Conservation (phyloP, 2,329 filamentous ascomycete species). For the Bipolaris victoriae region DNA sequence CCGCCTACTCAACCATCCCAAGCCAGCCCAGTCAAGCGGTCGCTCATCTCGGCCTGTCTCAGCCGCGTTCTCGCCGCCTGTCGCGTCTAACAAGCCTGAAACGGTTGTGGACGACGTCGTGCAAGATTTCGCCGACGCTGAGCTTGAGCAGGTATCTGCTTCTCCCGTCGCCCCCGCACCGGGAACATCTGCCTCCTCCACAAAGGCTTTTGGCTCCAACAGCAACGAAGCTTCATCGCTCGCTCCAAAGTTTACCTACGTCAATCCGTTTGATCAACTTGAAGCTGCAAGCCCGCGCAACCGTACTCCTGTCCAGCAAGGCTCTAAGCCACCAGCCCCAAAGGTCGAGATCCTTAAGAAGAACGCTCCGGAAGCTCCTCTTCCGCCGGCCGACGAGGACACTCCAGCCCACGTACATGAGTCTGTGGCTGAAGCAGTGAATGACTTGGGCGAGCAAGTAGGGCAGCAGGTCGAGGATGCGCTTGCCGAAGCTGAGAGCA, state of each 20-base stretch:
- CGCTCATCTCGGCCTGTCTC: slow-evolving; percentile 35
- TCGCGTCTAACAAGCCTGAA: slow-evolving; percentile 47
- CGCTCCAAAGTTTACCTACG: slow-evolving; percentile 67
- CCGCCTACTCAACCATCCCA: slow-evolving; percentile 81
- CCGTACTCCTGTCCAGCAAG: slow-evolving; percentile 40
- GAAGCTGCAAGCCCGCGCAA: slow-evolving; percentile 70
- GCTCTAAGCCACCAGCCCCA: slow-evolving; percentile 28
- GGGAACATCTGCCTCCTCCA: slow-evolving; percentile 36
- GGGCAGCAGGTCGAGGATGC: slow-evolving; percentile 70
- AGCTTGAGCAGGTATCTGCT: slow-evolving; percentile 48
- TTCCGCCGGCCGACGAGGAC: slow-evolving; percentile 27
- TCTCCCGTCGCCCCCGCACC: slow-evolving; percentile 34
- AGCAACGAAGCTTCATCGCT: slow-evolving; percentile 43
- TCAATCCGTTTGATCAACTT: slow-evolving; percentile 74
- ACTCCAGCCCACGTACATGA: slow-evolving; percentile 53
- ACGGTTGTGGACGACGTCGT: slow-evolving; percentile 53
- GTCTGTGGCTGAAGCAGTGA: slow-evolving; percentile 73
- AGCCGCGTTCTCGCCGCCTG: slow-evolving; percentile 38
- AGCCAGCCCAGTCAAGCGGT: slow-evolving; percentile 45
- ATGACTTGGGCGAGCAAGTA: slow-evolving; percentile 66
- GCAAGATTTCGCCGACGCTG: slow-evolving; percentile 54
- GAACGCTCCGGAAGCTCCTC: slow-evolving; percentile 49
- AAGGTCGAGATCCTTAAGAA: slow-evolving; percentile 56
- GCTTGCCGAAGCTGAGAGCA: slow-evolving; percentile 57
- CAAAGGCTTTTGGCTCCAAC: slow-evolving; percentile 49